Evolutionary conservation across 768 basidiomycete genomes (phyloP).

Genomic region (Tylopilus subfusipes): DNA sequence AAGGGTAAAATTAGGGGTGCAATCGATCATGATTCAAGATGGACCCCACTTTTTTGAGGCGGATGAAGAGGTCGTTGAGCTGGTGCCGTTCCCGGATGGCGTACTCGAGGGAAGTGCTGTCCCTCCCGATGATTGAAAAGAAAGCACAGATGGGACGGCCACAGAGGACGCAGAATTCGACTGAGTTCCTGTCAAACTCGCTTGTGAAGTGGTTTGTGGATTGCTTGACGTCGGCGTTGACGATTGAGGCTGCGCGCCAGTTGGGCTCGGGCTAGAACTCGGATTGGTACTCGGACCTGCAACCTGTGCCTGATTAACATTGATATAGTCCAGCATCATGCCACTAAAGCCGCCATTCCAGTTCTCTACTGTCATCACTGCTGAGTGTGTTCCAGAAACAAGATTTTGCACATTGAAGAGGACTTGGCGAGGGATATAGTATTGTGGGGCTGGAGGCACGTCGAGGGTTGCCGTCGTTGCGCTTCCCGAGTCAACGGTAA

Average conservation of each 20-base stretch:
- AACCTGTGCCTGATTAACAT: conserved; percentile 23
- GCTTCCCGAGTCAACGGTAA: conserved; percentile 23
- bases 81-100: conserved; percentile 1
- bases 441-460: conserved; percentile 23
- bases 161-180: background rate
- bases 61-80: background rate
- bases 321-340: conserved; percentile 30
- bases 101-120: conserved; percentile 14
- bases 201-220: background rate
- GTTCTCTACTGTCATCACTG: conserved; percentile 22
- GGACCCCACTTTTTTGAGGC: conserved; percentile 13
- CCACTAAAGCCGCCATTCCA: conserved; percentile 26
- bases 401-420: conserved; percentile 23
- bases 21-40: background rate
- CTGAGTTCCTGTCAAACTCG: conserved; percentile 1
- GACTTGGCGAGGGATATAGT: conserved; percentile 20
- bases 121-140: conserved; percentile 3
- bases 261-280: background rate
- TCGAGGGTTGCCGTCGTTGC: conserved; percentile 21
- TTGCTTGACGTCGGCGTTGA: background rate
- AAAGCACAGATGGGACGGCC: background rate
- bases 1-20: background rate
- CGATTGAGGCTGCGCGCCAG: conserved; percentile 7
- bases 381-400: conserved; percentile 22
- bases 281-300: background rate